A percentile compares a stretch with the other conserved stretches of the same genome.
phyloP scores from a whole-genome alignment of 2,329 filamentous ascomycete species.

The Colletotrichum sp. region DNA sequence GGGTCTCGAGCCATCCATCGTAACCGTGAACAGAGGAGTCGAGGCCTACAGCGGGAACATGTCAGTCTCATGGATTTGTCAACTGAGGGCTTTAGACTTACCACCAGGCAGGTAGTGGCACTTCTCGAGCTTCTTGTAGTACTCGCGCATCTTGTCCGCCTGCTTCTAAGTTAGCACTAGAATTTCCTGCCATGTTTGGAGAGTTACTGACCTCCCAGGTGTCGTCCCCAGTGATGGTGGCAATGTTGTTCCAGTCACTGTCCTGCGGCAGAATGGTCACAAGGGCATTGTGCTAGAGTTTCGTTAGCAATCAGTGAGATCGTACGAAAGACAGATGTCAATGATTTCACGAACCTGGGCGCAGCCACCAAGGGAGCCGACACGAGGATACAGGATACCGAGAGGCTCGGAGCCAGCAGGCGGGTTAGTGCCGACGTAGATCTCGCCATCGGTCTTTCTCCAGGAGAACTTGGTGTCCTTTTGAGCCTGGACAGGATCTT shows the following conservation, averaged over 20 bases:
- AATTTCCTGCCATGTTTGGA: rapidly evolving
- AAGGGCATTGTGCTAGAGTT: slow-evolving; percentile 60
- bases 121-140: slow-evolving; percentile 61
- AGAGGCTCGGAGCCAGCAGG: slow-evolving; percentile 42
- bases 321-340: rapidly evolving
- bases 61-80: neutral
- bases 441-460: slow-evolving; percentile 34
- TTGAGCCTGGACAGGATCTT: slow-evolving; percentile 49
- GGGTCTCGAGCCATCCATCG: slow-evolving; percentile 50
- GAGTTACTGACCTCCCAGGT: slow-evolving; percentile 49
- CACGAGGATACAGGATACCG: slow-evolving; percentile 51
- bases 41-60: neutral
- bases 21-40: slow-evolving; percentile 56
- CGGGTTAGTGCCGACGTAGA: slow-evolving; percentile 35
- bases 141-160: slow-evolving; percentile 62
- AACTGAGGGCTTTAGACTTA: rapidly evolving
- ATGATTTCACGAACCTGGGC: slow-evolving; percentile 29
- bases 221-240: slow-evolving; percentile 60
- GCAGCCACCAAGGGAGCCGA: slow-evolving; percentile 51
- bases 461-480: slow-evolving; percentile 54
- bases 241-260: slow-evolving; percentile 64
- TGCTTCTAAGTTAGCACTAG: neutral
- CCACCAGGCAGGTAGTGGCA: slow-evolving; percentile 51
- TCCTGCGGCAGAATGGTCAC: slow-evolving; percentile 63
- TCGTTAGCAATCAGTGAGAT: neutral